A percentile compares a stretch with the other conserved stretches of the same genome.
Conservation (phyloP, 352 stramenopile species). For the Blastocystis sp. region DNA sequence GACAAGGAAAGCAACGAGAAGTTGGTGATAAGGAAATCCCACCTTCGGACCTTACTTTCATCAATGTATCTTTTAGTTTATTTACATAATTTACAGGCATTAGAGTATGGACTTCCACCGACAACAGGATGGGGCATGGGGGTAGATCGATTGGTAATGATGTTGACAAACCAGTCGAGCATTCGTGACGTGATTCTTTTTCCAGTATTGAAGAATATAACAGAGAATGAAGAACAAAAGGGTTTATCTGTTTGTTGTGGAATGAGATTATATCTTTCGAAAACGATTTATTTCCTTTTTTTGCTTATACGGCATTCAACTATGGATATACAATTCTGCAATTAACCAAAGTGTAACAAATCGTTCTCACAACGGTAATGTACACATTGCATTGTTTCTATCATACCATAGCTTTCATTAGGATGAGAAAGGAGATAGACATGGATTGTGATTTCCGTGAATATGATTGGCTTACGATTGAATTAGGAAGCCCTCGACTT, state of each 20-base stretch:
- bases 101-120: slow-evolving; percentile 94
- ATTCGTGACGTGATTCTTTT: slow-evolving; percentile 87
- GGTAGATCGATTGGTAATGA: slow-evolving; percentile 94
- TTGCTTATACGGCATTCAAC: no score
- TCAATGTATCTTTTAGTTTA: slow-evolving; percentile 75
- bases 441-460: neutral
- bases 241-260: neutral
- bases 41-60: slow-evolving; percentile 89
- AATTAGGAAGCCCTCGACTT: neutral
- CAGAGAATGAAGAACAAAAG: neutral
- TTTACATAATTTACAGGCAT: slow-evolving; percentile 71
- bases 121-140: slow-evolving; percentile 93
- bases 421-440: neutral
- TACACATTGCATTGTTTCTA: no score
- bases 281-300: no score
- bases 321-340: no score
- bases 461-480: neutral
- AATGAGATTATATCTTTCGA: neutral
- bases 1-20: slow-evolving; percentile 79
- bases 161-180: slow-evolving; percentile 85
- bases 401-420: no score
- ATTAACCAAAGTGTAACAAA: no score
- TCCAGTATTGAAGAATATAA: slow-evolving; percentile 75
- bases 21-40: slow-evolving; percentile 80
- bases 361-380: no score